These are phyloP conservation scores for Dactylellina parvicollis DNA, from an alignment of 2,329 filamentous ascomycete genomes.

Conservation along the genomic window DNA sequence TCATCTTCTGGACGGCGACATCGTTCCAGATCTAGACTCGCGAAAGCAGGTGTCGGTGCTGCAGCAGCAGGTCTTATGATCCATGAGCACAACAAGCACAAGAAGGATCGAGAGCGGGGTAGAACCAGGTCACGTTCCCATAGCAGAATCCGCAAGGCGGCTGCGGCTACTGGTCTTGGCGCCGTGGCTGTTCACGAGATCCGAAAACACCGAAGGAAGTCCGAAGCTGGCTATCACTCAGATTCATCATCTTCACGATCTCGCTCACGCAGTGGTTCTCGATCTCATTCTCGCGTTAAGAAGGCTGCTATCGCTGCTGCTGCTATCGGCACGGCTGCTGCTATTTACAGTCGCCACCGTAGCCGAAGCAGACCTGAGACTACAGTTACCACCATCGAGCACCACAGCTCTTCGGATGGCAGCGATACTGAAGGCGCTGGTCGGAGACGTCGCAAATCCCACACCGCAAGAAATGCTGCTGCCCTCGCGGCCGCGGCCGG, in stretches of 20 bases:
- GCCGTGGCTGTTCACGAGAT: conserved; percentile 52
- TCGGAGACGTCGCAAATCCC: conserved; percentile 38
- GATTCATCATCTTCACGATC: conserved; percentile 42
- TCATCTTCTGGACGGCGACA: conserved; percentile 43
- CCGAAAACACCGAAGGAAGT: conserved; percentile 43
- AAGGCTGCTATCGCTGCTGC: conserved; percentile 50
- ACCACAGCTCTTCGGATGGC: conserved; percentile 47
- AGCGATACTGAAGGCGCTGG: conserved; percentile 42
- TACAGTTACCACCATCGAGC: conserved; percentile 37
- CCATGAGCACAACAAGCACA: conserved; percentile 53
- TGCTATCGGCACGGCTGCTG: conserved; percentile 50
- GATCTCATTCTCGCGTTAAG: conserved; percentile 43
- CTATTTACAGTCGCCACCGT: conserved; percentile 39
- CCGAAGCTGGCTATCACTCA: conserved; percentile 33
- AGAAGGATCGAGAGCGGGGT: conserved; percentile 50
- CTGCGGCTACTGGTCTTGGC: conserved; percentile 52
- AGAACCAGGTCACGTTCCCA: conserved; percentile 51
- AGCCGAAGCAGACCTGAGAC: conserved; percentile 26
- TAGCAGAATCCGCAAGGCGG: conserved; percentile 48
- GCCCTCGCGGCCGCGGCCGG: conserved; percentile 41
- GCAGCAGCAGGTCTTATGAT: conserved; percentile 49
- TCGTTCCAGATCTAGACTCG: conserved; percentile 46
- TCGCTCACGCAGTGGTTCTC: conserved; percentile 36
- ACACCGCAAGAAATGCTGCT: conserved; percentile 42
- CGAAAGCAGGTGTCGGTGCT: conserved; percentile 45